Percentiles rank a stretch among this genome's conserved stretches.
Evolutionary conservation across 768 basidiomycete species (phyloP).

Genomic region (Tremella mesenterica): DNA sequence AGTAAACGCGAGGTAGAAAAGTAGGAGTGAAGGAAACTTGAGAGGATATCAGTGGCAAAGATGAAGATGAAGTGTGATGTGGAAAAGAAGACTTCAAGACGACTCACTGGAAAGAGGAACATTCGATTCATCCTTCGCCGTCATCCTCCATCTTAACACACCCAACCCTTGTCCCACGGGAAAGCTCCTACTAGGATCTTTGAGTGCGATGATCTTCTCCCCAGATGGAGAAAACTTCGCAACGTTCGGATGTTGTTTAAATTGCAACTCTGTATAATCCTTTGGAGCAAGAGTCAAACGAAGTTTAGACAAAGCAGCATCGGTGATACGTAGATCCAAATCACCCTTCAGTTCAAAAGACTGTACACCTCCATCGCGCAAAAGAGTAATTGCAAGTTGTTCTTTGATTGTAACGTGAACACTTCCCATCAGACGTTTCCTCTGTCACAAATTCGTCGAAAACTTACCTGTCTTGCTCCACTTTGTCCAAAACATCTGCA

Average conservation of each 20-base stretch:
- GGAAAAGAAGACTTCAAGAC: neutral
- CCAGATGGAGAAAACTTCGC: conserved; percentile 64
- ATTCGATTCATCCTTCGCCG: conserved; percentile 79
- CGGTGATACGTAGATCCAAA: conserved; percentile 80
- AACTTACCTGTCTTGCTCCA: conserved; percentile 64
- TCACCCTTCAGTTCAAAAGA: conserved; percentile 89
- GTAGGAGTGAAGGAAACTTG: too few species aligned
- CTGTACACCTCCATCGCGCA: conserved; percentile 83
- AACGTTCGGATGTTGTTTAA: conserved; percentile 95
- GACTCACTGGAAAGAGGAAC: conserved; percentile 81
- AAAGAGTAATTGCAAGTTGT: conserved; percentile 64
- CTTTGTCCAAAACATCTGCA: conserved; percentile 54
- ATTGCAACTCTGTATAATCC: conserved; percentile 60
- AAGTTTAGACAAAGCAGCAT: conserved; percentile 63
- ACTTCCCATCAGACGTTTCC: conserved; percentile 47
- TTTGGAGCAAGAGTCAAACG: conserved; percentile 56
- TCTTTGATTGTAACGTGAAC: conserved; percentile 83
- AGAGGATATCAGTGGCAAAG: too few species aligned
- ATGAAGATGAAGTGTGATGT: too few species aligned
- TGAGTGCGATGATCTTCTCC: conserved; percentile 66
- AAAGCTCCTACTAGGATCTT: conserved; percentile 72
- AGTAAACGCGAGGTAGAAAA: too few species aligned
- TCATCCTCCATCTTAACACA: conserved; percentile 87
- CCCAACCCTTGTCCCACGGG: conserved; percentile 74
- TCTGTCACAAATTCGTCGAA: conserved; percentile 10